Percentiles rank a stretch among this genome's conserved stretches.
Conservation (phyloP, 1,284 basidiomycete species). For the Golubevia pallescens region DNA sequence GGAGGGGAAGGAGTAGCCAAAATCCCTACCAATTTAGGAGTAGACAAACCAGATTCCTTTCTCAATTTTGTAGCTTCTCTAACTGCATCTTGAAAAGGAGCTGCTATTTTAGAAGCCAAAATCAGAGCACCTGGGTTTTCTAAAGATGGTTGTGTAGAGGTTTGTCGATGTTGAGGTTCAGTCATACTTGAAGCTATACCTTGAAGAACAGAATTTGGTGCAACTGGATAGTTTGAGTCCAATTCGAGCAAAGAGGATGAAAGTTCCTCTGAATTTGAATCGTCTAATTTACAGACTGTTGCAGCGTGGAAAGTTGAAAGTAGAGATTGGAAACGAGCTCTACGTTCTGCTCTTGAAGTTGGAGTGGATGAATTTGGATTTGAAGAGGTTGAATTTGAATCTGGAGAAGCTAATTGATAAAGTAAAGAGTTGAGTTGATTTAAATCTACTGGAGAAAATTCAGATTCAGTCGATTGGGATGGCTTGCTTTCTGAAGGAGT, state of each 20-base stretch:
- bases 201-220: slow-evolving; percentile 34
- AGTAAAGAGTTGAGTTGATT: slow-evolving; percentile 30
- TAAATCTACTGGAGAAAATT: slow-evolving; percentile 16
- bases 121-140: slow-evolving; percentile 55
- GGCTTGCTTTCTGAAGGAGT: no score
- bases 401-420: slow-evolving; percentile 20
- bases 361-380: slow-evolving; percentile 9
- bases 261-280: slow-evolving; percentile 18
- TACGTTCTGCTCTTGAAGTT: slow-evolving; percentile 23
- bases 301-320: slow-evolving; percentile 39
- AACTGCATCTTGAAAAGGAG: slow-evolving; percentile 50
- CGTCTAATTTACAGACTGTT: slow-evolving; percentile 34
- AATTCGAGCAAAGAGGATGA: slow-evolving; percentile 25
- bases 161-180: slow-evolving; percentile 24
- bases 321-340: slow-evolving; percentile 28
- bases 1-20: slow-evolving; percentile 85
- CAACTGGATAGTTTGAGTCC: slow-evolving; percentile 23
- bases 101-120: slow-evolving; percentile 48
- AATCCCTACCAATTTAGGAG: slow-evolving; percentile 86
- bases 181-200: slow-evolving; percentile 39
- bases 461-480: slow-evolving; percentile 11
- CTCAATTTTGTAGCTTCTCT: slow-evolving; percentile 36
- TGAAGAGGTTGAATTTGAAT: slow-evolving; percentile 11
- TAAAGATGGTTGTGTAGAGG: slow-evolving; percentile 14
- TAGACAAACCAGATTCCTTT: slow-evolving; percentile 30